Base-by-base conservation (phyloP, 2,329 filamentous ascomycete species). In the Claviceps sp. region DNA sequence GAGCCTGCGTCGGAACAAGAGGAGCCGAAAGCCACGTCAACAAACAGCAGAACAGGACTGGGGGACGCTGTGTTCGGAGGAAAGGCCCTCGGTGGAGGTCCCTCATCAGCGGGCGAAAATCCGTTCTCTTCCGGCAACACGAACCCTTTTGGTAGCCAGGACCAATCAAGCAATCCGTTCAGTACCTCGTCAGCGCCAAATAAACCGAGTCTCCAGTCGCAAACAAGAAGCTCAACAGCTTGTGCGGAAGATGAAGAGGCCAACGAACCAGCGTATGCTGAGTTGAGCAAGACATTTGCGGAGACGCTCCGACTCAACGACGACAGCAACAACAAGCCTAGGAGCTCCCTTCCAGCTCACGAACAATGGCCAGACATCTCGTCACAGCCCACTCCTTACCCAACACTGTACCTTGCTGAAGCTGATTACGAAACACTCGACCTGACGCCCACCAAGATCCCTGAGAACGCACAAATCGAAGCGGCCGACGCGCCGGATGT, bases 401-500 rank as follows among this genome's bases (percentile, higher is more conserved):
- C 88, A 0, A 71, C 78, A 34, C 86, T 85, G 63, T 87, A 89
- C 71, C 81, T 91, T 45, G 75, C 84, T 49, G 93, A 97, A 59
- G 91, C 91, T 50, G 91, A 95, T 62, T 95, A 88, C 69, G 93
- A 98, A 68, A 87, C 85, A 4, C 78, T 97, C 26, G 87, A 88
- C 56, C 81, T 58, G 60, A 73, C 64, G 2, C 76, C 77, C 0
- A 55, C 57, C 1, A 75, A 77, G 44, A 75, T 75, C 39, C 73
- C 72, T 54, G 71, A 71, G 14, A 72, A 77, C 52, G 68, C 73
- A 14, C 69, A 71, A 10, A 57, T 70, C 16, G 67, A 70, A 47
- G 67, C 68, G n/a, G 63, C 64, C 1, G 69, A 70, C 52, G 65
- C 68, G 17, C 58, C 66, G 2, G 68, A 70, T 53, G 67, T 68